Conservation (phyloP, 768 basidiomycete genomes). For the Suillus placidus region DNA sequence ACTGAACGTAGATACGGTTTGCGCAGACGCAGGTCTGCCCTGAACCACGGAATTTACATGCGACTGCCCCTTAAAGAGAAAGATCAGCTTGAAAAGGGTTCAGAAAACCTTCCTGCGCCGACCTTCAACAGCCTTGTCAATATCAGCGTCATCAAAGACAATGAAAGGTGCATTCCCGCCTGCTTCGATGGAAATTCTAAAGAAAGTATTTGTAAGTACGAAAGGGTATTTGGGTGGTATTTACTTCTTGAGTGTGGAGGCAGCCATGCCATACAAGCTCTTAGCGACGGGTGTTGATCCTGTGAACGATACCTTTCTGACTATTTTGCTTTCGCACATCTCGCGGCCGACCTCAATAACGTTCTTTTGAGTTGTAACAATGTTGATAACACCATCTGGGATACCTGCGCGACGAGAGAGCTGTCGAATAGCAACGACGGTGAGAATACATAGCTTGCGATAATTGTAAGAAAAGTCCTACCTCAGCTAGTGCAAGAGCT, state of each 20-base stretch:
- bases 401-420: constrained; percentile 88
- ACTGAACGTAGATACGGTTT: constrained; percentile 93
- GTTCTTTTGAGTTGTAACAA: constrained; percentile 87
- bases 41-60: constrained; percentile 77
- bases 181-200: constrained; percentile 75
- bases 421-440: constrained; percentile 38
- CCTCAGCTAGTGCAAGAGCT: constrained; percentile 88
- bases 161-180: constrained; percentile 97
- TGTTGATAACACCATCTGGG: constrained; percentile 93
- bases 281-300: constrained; percentile 86
- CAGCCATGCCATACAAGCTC: constrained; percentile 68
- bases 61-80: constrained; percentile 55
- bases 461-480: constrained; percentile 29
- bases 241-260: constrained; percentile 83
- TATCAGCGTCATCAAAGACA: constrained; percentile 94
- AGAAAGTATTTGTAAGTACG: constrained; percentile 9
- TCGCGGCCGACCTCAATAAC: constrained; percentile 89
- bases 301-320: constrained; percentile 92
- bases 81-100: constrained; percentile 11
- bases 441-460: not conserved
- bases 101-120: not conserved
- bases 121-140: constrained; percentile 91
- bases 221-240: constrained; percentile 20
- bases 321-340: constrained; percentile 84
- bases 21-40: constrained; percentile 90